Evolutionary conservation across 495 filamentous ascomycete species (phyloP).

Genomic region (Talaromyces adpressus): DNA sequence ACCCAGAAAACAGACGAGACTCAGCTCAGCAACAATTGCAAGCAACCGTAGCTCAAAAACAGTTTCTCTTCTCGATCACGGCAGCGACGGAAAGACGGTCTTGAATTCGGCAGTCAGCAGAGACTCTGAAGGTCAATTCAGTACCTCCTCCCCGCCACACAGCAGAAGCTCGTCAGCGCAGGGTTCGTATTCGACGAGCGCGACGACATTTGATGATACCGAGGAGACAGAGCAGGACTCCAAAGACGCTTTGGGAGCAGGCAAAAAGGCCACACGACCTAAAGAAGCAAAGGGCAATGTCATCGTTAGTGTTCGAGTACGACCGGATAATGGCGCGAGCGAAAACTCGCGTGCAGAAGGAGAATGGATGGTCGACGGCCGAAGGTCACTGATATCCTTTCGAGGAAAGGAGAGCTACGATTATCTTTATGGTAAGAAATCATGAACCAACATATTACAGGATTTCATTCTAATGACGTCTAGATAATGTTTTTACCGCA

Average conservation of each 20-base stretch:
- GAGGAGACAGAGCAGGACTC: conserved; percentile 43
- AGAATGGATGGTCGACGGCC: conserved; percentile 93
- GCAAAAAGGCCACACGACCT: conserved; percentile 25
- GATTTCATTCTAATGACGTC: conserved; percentile 1
- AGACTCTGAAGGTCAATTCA: conserved; percentile 64
- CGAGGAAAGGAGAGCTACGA: conserved; percentile 85
- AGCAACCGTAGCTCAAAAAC: conserved; percentile 48
- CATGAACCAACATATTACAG: neutral
- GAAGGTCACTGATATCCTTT: conserved; percentile 72
- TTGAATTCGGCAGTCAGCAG: conserved; percentile 47
- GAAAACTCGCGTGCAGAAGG: conserved; percentile 57
- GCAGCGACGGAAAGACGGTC: conserved; percentile 67
- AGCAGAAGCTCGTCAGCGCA: conserved; percentile 86
- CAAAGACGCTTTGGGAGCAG: conserved; percentile 24
- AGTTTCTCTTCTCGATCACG: conserved; percentile 72
- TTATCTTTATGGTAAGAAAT: conserved; percentile 76
- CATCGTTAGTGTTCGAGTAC: conserved; percentile 87
- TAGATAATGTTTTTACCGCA: conserved; percentile 92
- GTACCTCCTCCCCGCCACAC: conserved; percentile 67
- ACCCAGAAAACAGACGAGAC: conserved; percentile 29
- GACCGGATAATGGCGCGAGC: conserved; percentile 64
- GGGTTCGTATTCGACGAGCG: conserved; percentile 84
- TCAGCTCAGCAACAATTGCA: conserved; percentile 32
- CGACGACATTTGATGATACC: conserved; percentile 76
- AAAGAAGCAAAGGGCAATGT: conserved; percentile 89